phyloP scores from a whole-genome alignment of 345 rosid genomes.

The Fremontodendron californicum region DNA sequence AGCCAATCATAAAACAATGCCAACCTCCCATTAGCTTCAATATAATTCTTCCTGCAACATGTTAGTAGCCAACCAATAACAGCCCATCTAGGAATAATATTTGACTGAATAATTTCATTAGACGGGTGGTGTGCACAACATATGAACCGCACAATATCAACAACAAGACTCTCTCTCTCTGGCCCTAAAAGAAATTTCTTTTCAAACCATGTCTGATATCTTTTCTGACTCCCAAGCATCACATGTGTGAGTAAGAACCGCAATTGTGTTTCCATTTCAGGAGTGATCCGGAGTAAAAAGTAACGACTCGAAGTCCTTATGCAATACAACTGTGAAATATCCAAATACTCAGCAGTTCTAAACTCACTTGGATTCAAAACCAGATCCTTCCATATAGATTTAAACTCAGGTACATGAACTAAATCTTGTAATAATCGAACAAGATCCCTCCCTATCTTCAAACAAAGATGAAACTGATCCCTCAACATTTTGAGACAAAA shows the following conservation, averaged over 20 bases:
- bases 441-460: constrained; percentile 76
- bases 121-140: constrained; percentile 75
- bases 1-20: constrained; percentile 87
- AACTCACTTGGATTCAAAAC: constrained; percentile 41
- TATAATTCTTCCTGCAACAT: constrained; percentile 46
- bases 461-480: constrained; percentile 51
- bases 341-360: constrained; percentile 35
- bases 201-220: constrained; percentile 73
- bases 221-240: constrained; percentile 66
- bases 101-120: constrained; percentile 54
- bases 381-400: constrained; percentile 61
- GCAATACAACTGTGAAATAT: constrained; percentile 44
- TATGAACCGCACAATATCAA: constrained; percentile 69
- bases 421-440: constrained; percentile 67
- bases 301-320: constrained; percentile 64
- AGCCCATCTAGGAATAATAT: constrained; percentile 82
- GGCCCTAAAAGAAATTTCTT: constrained; percentile 53
- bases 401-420: constrained; percentile 63
- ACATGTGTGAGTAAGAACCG: constrained; percentile 70
- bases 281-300: constrained; percentile 57
- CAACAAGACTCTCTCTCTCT: constrained; percentile 52
- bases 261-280: constrained; percentile 68
- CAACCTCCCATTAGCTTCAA: constrained; percentile 54
- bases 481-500: constrained; percentile 78
- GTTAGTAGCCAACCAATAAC: constrained; percentile 71